Evolutionary conservation across 768 basidiomycete genomes (phyloP).

Genomic region (Peribolospora baueri): DNA sequence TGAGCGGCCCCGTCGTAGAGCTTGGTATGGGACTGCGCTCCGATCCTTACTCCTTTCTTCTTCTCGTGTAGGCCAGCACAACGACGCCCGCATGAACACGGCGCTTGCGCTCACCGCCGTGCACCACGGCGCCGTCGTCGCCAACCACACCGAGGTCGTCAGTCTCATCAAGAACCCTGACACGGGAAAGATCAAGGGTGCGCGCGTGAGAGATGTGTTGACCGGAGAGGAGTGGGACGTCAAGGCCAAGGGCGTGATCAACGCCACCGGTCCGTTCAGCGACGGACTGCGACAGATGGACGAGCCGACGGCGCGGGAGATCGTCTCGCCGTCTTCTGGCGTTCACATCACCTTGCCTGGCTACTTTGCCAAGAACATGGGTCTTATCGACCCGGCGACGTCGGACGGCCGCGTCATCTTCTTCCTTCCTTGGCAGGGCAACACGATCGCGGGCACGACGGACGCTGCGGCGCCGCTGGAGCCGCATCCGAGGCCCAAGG

Average conservation of each 20-base stretch:
- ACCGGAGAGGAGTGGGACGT: slow-evolving; percentile 63
- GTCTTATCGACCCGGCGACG: slow-evolving; percentile 78
- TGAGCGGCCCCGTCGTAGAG: slow-evolving; percentile 17
- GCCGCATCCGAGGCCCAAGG: slow-evolving; percentile 51
- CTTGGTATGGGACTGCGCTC: not conserved
- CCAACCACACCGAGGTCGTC: slow-evolving; percentile 75
- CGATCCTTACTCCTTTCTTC: not conserved
- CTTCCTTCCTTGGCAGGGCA: slow-evolving; percentile 97
- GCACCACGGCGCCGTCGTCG: slow-evolving; percentile 60
- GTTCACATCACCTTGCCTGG: slow-evolving; percentile 91
- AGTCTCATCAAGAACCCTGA: slow-evolving; percentile 35
- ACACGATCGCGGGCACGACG: slow-evolving; percentile 90
- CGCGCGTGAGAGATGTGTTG: slow-evolving; percentile 51
- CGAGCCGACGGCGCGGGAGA: slow-evolving; percentile 31
- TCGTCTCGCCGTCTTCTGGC: slow-evolving; percentile 78
- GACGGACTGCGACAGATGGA: slow-evolving; percentile 67
- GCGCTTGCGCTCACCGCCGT: slow-evolving; percentile 86
- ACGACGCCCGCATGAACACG: slow-evolving; percentile 95
- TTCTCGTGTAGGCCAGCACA: slow-evolving; percentile 57
- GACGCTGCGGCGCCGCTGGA: slow-evolving; percentile 47
- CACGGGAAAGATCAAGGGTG: slow-evolving; percentile 37
- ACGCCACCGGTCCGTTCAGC: slow-evolving; percentile 86
- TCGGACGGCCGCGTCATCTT: slow-evolving; percentile 95
- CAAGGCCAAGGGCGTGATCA: slow-evolving; percentile 71
- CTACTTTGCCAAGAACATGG: slow-evolving; percentile 78